Conservation (phyloP, 192 early-diverging fungal species). For the Backusella mclennaniae region DNA sequence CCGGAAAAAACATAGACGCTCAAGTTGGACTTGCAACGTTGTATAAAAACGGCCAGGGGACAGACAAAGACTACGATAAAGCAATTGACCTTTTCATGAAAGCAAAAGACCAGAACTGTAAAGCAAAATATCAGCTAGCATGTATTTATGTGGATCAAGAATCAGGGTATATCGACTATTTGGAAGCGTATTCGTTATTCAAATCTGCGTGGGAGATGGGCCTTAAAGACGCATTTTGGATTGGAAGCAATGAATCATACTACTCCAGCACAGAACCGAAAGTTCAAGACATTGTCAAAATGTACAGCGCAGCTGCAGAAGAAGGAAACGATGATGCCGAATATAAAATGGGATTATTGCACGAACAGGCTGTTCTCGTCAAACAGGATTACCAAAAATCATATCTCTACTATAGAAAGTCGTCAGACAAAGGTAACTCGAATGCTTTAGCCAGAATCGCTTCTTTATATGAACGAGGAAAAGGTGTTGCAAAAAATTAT, state of each 20-base stretch:
- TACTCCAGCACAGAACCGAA: background rate
- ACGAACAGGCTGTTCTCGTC: background rate
- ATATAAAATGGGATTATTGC: background rate
- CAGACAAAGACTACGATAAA: background rate
- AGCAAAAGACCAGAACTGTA: background rate
- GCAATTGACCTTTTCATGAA: background rate
- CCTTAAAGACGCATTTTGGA: background rate
- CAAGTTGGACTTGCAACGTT: background rate
- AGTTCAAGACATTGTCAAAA: background rate
- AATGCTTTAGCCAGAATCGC: background rate
- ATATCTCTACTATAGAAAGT: background rate
- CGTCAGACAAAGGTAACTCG: background rate
- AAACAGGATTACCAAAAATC: background rate
- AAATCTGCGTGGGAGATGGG: slow-evolving; percentile 1
- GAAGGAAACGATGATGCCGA: background rate
- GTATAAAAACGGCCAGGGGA: background rate
- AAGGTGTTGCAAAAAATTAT: background rate
- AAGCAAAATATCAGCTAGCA: background rate
- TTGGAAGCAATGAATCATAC: background rate
- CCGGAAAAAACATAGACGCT: background rate
- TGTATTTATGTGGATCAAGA: background rate
- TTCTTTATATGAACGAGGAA: background rate
- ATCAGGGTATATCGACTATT: background rate
- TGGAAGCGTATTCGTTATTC: background rate
- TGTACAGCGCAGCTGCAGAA: background rate